phyloP scores from a whole-genome alignment of 202 grass and related monocot genomes.

The Bolboschoenoplectus hybrid region DNA sequence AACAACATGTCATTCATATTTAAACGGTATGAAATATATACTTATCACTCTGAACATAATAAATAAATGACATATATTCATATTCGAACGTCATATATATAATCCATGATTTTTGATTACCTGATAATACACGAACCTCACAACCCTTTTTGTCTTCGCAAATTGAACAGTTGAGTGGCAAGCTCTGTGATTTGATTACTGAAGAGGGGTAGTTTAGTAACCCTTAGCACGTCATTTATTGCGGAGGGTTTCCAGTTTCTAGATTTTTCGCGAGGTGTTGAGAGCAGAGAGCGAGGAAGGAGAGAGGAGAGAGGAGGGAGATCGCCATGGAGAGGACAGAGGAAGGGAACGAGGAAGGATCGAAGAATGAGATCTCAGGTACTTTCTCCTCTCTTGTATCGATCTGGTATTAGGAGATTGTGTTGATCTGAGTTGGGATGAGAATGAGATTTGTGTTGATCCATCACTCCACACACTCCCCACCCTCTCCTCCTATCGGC shows the following conservation, averaged over 20 bases:
- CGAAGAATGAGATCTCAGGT: conserved; percentile 30
- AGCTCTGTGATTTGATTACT: neutral
- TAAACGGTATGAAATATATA: no score
- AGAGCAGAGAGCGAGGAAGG: neutral
- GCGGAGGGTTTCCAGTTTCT: neutral
- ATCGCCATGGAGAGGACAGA: conserved; percentile 25
- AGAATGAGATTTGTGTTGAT: neutral
- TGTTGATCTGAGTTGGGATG: conserved; percentile 28
- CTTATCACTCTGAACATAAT: no score
- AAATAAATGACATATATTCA: no score
- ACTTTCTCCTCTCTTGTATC: neutral
- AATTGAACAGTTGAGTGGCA: neutral
- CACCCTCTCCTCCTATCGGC: neutral
- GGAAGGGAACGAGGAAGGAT: neutral
- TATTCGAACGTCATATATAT: no score
- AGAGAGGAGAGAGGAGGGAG: neutral
- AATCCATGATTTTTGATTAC: neutral
- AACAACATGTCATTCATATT: no score
- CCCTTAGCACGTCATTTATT: neutral
- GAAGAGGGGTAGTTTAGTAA: neutral
- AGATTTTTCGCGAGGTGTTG: neutral
- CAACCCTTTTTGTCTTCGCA: neutral
- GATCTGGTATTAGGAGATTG: conserved; percentile 12
- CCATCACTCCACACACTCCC: neutral
- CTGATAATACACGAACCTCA: neutral